These are phyloP conservation scores for Santalum album DNA, from an alignment of 164 flowering plant species.

Conservation along the genomic window DNA sequence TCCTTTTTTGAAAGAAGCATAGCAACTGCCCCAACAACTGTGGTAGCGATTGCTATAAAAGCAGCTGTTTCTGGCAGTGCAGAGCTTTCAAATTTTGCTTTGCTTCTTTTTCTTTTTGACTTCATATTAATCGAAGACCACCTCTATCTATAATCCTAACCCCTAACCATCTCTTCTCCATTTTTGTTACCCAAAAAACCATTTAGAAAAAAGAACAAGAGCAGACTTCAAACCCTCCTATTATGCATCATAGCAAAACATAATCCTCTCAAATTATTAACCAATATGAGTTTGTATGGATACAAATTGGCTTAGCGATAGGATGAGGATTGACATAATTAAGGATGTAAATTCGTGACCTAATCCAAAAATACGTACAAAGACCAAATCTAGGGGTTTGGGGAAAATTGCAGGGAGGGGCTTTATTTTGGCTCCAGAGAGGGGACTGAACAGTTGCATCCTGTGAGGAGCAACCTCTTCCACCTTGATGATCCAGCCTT, in stretches of 20 bases:
- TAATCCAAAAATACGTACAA: constrained; percentile 29
- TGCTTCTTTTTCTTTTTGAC: constrained; percentile 18
- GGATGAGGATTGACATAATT: too few relatives aligned
- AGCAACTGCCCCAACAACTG: constrained; percentile 79
- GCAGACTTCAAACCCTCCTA: too few relatives aligned
- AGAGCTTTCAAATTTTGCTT: constrained; percentile 18
- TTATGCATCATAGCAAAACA: too few relatives aligned
- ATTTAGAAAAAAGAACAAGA: too few relatives aligned
- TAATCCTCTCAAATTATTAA: too few relatives aligned
- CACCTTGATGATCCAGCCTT: constrained; percentile 46
- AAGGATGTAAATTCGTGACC: constrained; percentile 43
- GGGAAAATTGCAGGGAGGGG: constrained; percentile 25
- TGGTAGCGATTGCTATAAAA: constrained; percentile 65
- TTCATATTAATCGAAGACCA: constrained; percentile 17
- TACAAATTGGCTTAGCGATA: too few relatives aligned
- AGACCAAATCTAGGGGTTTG: constrained; percentile 15
- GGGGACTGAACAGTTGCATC: constrained; percentile 34
- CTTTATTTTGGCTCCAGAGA: constrained; percentile 17
- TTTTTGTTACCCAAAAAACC: too few relatives aligned
- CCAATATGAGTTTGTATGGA: too few relatives aligned
- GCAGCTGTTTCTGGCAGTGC: constrained; percentile 74
- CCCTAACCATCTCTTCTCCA: too few relatives aligned
- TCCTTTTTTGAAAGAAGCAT: constrained; percentile 47
- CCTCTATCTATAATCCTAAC: too few relatives aligned
- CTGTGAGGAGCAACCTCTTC: constrained; percentile 16